phyloP scores from a whole-genome alignment of 169 alveolate genomes.

The Cryptosporidium andersoni region DNA sequence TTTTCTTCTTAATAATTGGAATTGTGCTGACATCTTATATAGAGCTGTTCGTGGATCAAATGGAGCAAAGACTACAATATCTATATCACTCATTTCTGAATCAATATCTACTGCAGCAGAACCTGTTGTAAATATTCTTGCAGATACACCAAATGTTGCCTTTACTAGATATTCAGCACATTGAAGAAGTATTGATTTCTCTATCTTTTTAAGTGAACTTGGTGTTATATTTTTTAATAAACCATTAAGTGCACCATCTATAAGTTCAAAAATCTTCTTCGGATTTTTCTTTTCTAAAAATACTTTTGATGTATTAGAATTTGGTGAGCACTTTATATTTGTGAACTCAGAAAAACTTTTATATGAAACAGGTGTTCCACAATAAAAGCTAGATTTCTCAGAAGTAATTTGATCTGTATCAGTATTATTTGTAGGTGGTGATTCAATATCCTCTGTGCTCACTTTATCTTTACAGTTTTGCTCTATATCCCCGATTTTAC shows the following conservation, averaged over 20 bases:
- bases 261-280: conserved; percentile 51
- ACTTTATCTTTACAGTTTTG: conserved; percentile 32
- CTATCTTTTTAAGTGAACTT: conserved; percentile 50
- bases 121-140: conserved; percentile 78
- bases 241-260: conserved; percentile 36
- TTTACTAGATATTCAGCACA: conserved; percentile 69
- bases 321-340: too few relatives aligned
- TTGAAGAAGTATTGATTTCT: conserved; percentile 37
- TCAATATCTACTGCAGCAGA: conserved; percentile 85
- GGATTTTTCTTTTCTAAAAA: conserved; percentile 31
- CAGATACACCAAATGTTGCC: conserved; percentile 74
- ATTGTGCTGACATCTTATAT: conserved; percentile 75
- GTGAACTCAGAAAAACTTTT: too few relatives aligned
- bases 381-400: too few relatives aligned
- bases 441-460: conserved; percentile 14
- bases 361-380: too few relatives aligned
- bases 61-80: conserved; percentile 76
- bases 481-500: too few relatives aligned
- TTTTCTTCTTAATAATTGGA: conserved; percentile 73
- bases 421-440: background rate
- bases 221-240: conserved; percentile 59
- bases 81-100: conserved; percentile 80
- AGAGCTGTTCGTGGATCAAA: conserved; percentile 72
- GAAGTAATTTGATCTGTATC: too few relatives aligned
- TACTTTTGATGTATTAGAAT: conserved; percentile 14